Evolutionary conservation across 2,329 filamentous ascomycete species (phyloP).

Genomic region (Ascocoryne sarcoides): DNA sequence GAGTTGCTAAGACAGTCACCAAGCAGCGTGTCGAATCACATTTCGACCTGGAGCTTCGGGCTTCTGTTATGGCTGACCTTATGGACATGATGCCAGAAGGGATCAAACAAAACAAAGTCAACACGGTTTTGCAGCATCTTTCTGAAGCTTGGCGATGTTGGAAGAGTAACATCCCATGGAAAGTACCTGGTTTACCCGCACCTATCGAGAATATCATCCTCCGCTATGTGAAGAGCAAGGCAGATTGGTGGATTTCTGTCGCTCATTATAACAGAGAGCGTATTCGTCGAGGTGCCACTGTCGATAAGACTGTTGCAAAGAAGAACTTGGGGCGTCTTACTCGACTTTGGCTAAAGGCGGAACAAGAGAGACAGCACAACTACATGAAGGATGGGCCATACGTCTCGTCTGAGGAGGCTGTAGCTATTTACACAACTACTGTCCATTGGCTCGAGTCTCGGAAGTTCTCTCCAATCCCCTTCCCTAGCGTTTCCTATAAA

Average conservation of each 20-base stretch:
- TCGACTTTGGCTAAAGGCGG: slow-evolving; percentile 91
- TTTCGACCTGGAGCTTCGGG: slow-evolving; percentile 92
- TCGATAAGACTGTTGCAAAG: slow-evolving; percentile 98
- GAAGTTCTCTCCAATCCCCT: slow-evolving; percentile 97
- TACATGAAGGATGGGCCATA: slow-evolving; percentile 99
- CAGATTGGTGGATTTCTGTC: slow-evolving; percentile 99
- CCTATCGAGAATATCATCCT: slow-evolving; percentile 98
- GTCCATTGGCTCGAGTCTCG: slow-evolving; percentile 98
- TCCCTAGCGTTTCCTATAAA: slow-evolving; percentile 98
- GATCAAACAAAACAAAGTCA: slow-evolving; percentile 99
- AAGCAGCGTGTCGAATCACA: slow-evolving; percentile 99
- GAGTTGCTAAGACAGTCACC: slow-evolving; percentile 96
- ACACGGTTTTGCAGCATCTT: slow-evolving; percentile 92
- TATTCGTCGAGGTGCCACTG: slow-evolving; percentile 90
- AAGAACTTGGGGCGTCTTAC: slow-evolving; percentile 96
- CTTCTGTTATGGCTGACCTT: slow-evolving; percentile 96
- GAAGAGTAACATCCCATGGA: slow-evolving; percentile 99
- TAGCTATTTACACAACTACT: slow-evolving; percentile 97
- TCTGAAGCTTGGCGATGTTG: slow-evolving; percentile 99
- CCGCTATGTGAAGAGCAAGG: slow-evolving; percentile 97
- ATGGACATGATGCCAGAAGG: slow-evolving; percentile 99
- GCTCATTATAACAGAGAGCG: slow-evolving; percentile 98
- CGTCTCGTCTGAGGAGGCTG: slow-evolving; percentile 94
- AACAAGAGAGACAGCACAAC: slow-evolving; percentile 97
- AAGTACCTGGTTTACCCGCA: slow-evolving; percentile 90